Percentiles rank a stretch among this genome's conserved stretches.
phyloP scores from a whole-genome alignment of 2,329 filamentous ascomycete species.

The Colletotrichum eremochloae region DNA sequence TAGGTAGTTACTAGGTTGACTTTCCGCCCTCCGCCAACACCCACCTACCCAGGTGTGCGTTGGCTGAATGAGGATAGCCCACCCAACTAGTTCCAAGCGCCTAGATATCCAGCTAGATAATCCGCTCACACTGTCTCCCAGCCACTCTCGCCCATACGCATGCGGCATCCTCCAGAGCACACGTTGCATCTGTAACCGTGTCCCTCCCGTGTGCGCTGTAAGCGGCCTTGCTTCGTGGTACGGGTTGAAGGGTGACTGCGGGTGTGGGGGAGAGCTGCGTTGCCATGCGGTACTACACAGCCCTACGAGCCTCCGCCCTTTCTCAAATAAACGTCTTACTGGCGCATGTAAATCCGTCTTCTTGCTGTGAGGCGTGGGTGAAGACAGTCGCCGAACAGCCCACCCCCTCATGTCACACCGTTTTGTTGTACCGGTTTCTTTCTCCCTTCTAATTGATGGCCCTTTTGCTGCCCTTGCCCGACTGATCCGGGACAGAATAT shows the following conservation, averaged over 20 bases:
- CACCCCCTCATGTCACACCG: background rate
- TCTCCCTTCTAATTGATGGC: background rate
- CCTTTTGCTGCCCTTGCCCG: background rate
- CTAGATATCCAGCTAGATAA: background rate
- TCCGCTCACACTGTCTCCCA: background rate
- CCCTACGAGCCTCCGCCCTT: conserved; percentile 30
- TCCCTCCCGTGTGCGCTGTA: background rate
- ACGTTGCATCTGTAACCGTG: conserved; percentile 25
- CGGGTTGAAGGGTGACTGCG: background rate
- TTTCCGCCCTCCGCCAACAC: background rate
- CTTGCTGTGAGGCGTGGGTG: background rate
- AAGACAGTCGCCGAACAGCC: background rate
- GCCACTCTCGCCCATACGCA: background rate
- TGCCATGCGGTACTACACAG: conserved; percentile 1
- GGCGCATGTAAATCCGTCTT: conserved; percentile 16
- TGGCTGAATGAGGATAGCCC: background rate
- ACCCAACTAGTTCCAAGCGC: background rate
- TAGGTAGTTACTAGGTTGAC: background rate
- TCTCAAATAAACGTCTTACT: conserved; percentile 23
- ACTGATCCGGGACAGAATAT: background rate
- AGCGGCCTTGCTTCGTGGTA: background rate
- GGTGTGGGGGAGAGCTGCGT: background rate
- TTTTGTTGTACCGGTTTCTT: background rate
- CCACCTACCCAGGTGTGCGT: background rate
- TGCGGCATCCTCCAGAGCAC: conserved; percentile 3